phyloP scores from a whole-genome alignment of 345 rosid genomes.

The Mercurialis annua region DNA sequence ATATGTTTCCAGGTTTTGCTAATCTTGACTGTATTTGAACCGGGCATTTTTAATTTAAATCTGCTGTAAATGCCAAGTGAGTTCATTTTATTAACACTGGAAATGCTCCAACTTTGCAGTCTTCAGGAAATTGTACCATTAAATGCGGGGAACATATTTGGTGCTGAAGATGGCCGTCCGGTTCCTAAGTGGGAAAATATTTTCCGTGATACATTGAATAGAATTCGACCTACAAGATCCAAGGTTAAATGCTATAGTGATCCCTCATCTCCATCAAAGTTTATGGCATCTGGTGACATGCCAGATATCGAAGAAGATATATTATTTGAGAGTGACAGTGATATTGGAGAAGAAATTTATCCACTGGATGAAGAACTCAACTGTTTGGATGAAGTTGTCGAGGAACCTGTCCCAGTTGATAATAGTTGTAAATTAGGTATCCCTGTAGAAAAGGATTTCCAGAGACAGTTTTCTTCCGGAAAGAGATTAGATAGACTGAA shows the following conservation, averaged over 20 bases:
- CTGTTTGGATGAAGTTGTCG: conserved; percentile 22
- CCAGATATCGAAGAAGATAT: conserved; percentile 67
- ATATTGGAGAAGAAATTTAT: conserved; percentile 70
- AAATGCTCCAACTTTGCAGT: conserved; percentile 34
- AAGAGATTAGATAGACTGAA: conserved; percentile 65
- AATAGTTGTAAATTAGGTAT: conserved; percentile 29
- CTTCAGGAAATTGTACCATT: conserved; percentile 94
- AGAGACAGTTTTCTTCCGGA: conserved; percentile 50
- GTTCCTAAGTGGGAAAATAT: conserved; percentile 82
- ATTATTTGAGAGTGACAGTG: conserved; percentile 69
- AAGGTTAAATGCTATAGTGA: conserved; percentile 79
- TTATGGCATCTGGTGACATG: conserved; percentile 60
- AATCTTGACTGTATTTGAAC: background rate
- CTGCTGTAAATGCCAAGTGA: background rate
- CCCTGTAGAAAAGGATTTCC: conserved; percentile 40
- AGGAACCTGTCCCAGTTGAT: conserved; percentile 10
- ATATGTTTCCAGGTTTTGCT: background rate
- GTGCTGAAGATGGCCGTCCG: conserved; percentile 85
- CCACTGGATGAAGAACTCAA: conserved; percentile 61
- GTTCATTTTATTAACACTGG: conserved; percentile 18
- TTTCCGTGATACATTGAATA: conserved; percentile 65
- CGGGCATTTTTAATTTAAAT: background rate
- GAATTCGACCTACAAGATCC: conserved; percentile 43
- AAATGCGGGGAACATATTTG: conserved; percentile 90
- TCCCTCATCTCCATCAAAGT: conserved; percentile 89